phyloP scores from a whole-genome alignment of 805 yeast genomes.

The Saturnispora silvae region DNA sequence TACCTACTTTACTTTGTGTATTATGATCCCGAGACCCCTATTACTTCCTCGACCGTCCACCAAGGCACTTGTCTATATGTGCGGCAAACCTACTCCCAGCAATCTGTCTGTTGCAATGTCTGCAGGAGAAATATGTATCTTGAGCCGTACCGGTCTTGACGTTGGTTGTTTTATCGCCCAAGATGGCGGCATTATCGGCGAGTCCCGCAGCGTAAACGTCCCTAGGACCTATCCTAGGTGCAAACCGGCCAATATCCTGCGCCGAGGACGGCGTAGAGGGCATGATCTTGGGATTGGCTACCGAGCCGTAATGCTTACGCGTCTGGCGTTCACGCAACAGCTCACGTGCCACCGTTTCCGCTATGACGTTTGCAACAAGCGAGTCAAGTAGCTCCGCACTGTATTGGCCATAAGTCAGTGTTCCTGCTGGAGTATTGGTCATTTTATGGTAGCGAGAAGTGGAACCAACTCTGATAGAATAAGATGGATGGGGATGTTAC shows the following conservation, averaged over 20 bases:
- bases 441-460: too few species aligned
- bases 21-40: too few species aligned
- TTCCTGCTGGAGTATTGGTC: slow-evolving; percentile 6
- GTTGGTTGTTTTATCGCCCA: slow-evolving; percentile 10
- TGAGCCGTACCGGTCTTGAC: slow-evolving; percentile 14
- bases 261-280: slow-evolving; percentile 8
- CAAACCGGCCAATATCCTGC: slow-evolving; percentile 24
- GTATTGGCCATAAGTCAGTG: slow-evolving; percentile 22
- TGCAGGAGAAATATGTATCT: slow-evolving; percentile 57
- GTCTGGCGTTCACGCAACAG: slow-evolving; percentile 24
- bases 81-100: slow-evolving; percentile 91
- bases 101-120: slow-evolving; percentile 73
- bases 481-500: too few species aligned
- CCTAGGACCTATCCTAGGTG: slow-evolving; percentile 21
- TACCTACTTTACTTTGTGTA: too few species aligned
- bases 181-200: slow-evolving; percentile 7
- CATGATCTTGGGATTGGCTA: slow-evolving; percentile 17
- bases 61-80: slow-evolving; percentile 82
- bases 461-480: too few species aligned
- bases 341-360: slow-evolving; percentile 23
- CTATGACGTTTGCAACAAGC: slow-evolving; percentile 26
- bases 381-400: slow-evolving; percentile 24
- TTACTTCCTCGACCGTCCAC: slow-evolving; percentile 48
- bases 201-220: slow-evolving; percentile 22
- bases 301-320: slow-evolving; percentile 24